Conservation (phyloP, 2,329 filamentous ascomycete genomes). For the Decorospora gaudefroyi region DNA sequence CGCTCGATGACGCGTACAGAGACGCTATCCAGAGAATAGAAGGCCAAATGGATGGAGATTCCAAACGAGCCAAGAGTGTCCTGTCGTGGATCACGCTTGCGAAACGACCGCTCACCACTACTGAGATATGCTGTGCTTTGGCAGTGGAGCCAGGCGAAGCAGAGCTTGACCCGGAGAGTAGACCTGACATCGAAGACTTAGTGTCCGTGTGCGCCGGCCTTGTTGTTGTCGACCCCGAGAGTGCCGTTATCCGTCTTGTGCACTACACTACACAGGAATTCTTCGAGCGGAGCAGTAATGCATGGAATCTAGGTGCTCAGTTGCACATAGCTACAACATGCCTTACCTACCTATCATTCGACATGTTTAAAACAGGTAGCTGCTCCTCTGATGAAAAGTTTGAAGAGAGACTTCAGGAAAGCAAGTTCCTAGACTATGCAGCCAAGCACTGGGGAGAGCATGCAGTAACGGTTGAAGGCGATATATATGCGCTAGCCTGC, state of each 20-base stretch:
- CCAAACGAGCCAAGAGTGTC: conserved; percentile 43
- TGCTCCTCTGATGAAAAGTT: conserved; percentile 24
- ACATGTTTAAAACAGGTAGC: conserved; percentile 20
- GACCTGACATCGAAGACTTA: conserved; percentile 14
- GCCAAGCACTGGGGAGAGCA: conserved; percentile 34
- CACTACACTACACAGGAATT: conserved; percentile 34
- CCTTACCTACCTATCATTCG: conserved; percentile 39
- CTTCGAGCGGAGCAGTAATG: conserved; percentile 28
- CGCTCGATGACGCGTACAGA: conserved; percentile 13
- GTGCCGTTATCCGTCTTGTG: conserved; percentile 31
- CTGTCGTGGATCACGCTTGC: conserved; percentile 22
- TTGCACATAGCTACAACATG: conserved; percentile 29
- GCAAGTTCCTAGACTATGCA: conserved; percentile 35
- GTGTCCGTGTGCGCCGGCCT: conserved; percentile 26
- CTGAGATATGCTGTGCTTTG: conserved; percentile 20
- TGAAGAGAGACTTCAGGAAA: conserved; percentile 17
- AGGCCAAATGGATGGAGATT: conserved; percentile 39
- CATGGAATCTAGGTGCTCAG: conserved; percentile 33
- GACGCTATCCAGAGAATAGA: conserved; percentile 43
- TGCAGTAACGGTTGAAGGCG: conserved; percentile 14
- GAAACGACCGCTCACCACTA: conserved; percentile 17
- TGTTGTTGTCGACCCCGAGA: conserved; percentile 27
- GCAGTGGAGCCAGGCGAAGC: conserved; percentile 9
- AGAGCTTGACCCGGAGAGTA: conserved; percentile 12
- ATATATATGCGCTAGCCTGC: conserved; percentile 11